Base-by-base conservation (phyloP, 2,329 filamentous ascomycete species). In the Phialophora verrucosa region DNA sequence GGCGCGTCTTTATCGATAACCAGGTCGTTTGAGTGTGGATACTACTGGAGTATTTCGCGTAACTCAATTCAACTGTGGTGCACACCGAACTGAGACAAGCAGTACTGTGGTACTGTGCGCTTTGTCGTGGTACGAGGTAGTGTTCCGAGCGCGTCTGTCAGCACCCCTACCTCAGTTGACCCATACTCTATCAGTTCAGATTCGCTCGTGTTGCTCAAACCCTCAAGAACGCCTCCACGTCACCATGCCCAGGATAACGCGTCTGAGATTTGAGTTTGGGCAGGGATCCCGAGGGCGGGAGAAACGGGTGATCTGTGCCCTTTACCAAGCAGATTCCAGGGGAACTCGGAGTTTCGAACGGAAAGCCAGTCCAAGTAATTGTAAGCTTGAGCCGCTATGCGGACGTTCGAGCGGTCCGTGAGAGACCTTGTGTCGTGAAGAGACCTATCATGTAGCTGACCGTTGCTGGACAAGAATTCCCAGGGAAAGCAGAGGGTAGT, bases 231-330 rank as follows among this genome's bases (percentile, higher is more conserved):
- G 23, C 23, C 47, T 14, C 23, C 31, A 53, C 59, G 59, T 32
- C 14, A 51, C 20, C 20, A 44, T 44, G 31, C 20, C 50, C n/a
- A 61, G 47, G 14, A 44, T 27, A n/a, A 31, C 32, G 31, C 59
- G 47, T 53, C 27, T 42, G 20, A 25, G 49, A 53, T 61, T 61
- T 38, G 49, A 42, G 47, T 61, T 61, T 29, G 49, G 23, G 50
- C 57, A 59, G 29, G 57, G 42, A 25, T 58, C 10, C 42, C 14
- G 42, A n/a, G 38, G 17, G 23, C 12, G 27, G 12, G 6, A 49
- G 56, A 31, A 59, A 59, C 57, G 38, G 29, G 57, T 49, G 59
- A n/a, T 54, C 59, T 38, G 59, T 61, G 49, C 47, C 23, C n/a
- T 38, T 27, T n/a, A 38, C 32, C n/a, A 44, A 14, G 38, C 17